Conservation (phyloP, 305 asterid genomes). For the Solanum hybrid region DNA sequence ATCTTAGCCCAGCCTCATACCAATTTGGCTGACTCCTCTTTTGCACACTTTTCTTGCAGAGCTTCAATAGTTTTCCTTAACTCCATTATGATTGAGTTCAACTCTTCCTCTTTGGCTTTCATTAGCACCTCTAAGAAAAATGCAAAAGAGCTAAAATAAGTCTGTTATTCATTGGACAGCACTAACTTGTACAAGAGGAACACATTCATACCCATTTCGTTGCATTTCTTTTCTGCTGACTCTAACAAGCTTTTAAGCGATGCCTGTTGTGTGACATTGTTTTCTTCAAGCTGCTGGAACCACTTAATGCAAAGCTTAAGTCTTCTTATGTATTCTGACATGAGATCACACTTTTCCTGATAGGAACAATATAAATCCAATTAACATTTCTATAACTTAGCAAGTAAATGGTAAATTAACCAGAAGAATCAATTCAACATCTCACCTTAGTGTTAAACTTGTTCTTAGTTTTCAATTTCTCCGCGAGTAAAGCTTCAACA, state of each 20-base stretch:
- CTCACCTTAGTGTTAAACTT: slow-evolving; percentile 59
- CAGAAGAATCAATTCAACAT: neutral
- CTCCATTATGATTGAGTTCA: slow-evolving; percentile 69
- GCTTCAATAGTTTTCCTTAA: slow-evolving; percentile 54
- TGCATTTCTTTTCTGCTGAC: slow-evolving; percentile 59
- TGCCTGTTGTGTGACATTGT: slow-evolving; percentile 42
- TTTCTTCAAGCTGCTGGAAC: slow-evolving; percentile 78
- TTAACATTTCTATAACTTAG: neutral
- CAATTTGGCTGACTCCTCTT: slow-evolving; percentile 65
- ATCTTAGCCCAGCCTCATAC: slow-evolving; percentile 21
- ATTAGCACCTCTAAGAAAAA: slow-evolving; percentile 45
- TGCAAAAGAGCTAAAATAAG: neutral
- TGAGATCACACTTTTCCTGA: slow-evolving; percentile 73
- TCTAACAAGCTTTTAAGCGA: slow-evolving; percentile 44
- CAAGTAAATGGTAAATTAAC: neutral
- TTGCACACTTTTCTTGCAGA: slow-evolving; percentile 51
- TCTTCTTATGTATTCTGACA: slow-evolving; percentile 54
- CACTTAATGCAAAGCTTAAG: slow-evolving; percentile 75
- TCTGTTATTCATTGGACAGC: neutral
- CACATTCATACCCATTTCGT: slow-evolving; percentile 49
- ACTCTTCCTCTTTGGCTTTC: slow-evolving; percentile 80
- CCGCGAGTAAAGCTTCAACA: slow-evolving; percentile 58
- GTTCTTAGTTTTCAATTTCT: slow-evolving; percentile 60
- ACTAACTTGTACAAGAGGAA: slow-evolving; percentile 2
- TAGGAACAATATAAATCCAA: neutral